These are phyloP conservation scores for Mycena alexandri DNA, from an alignment of 768 basidiomycete genomes.

Conservation along the genomic window DNA sequence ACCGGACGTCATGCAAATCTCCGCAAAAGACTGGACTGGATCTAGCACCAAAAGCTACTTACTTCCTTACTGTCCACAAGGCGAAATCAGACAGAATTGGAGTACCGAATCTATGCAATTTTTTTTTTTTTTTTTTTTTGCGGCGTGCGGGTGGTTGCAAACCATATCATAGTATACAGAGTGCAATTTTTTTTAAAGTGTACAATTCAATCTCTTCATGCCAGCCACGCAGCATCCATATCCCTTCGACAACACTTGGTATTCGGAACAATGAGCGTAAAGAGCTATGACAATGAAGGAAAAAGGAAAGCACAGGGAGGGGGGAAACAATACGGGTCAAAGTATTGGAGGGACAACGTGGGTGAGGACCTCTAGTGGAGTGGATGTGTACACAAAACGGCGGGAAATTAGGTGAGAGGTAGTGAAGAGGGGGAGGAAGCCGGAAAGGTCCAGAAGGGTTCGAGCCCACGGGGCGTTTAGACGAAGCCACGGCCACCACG, in stretches of 20 bases:
- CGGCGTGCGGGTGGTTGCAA: too few relatives aligned
- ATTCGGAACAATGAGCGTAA: constrained; percentile 38
- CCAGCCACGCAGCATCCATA: constrained; percentile 31
- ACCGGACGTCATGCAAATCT: too few relatives aligned
- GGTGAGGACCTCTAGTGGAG: constrained; percentile 27
- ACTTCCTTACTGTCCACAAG: too few relatives aligned
- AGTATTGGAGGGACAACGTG: constrained; percentile 15
- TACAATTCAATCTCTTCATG: constrained; percentile 36
- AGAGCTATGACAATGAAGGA: constrained; percentile 29
- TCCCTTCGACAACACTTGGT: constrained; percentile 37
- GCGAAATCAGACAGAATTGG: too few relatives aligned
- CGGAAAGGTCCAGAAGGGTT: background rate
- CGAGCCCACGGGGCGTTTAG: constrained; percentile 49
- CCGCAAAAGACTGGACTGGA: too few relatives aligned
- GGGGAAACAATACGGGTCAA: constrained; percentile 21
- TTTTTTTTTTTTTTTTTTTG: too few relatives aligned
- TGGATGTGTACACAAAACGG: constrained; percentile 16
- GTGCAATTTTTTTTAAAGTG: constrained; percentile 9
- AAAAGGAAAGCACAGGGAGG: constrained; percentile 8
- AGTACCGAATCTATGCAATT: too few relatives aligned
- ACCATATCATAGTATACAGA: constrained; percentile 4
- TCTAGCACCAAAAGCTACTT: too few relatives aligned
- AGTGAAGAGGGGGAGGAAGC: background rate
- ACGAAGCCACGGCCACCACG: constrained; percentile 90
- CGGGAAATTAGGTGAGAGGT: constrained; percentile 21